Base-by-base conservation (phyloP, 352 stramenopile genomes). In the Phytopythium chamaehyphon region DNA sequence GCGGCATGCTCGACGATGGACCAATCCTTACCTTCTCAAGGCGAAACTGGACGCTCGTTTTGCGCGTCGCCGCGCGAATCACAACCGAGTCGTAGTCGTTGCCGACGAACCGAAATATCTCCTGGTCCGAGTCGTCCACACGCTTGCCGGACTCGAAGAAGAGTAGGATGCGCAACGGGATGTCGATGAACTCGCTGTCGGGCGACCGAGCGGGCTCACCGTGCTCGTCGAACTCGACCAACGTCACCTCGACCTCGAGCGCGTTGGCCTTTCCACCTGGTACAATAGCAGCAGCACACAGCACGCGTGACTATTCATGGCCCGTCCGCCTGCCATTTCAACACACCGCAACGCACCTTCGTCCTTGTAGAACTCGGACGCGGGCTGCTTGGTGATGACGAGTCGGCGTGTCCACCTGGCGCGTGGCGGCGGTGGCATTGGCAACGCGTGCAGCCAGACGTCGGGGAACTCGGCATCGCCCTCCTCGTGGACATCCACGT, bases 311-410 rank as follows among this genome's bases (percentile, higher is more conserved):
- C 18, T 12, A 19, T 53, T 36, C 26, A 15, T 33, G 18, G 28
- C 18, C 3, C 28, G 19, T 19, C 24, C 45, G 10, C 28, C 8
- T 51, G 5, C 9, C 21, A 19, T 26, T n/a, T 43, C 10, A 22
- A 11, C n/a, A 22, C 14, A 33, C 28, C 6, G 14, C 4, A 46
- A 51, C 50, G 19, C 22, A 74, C 66, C 83, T 90, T 94, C 84
- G 48, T 94, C 84, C 55, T 94, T 94, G 68, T 92, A 94, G 53
- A 94, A 94, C 57, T 92, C 82, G 16, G 84, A 90, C 12, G 72
- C 59, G 9, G 84, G 84, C 58, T 94, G 84, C 62, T 88, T 94
- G 11, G 80, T 90, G 40, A 94, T 82, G n/a, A 92, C 82, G 39
- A 94, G 62, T 40, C 84, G 67, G 35, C 82, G 72, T 14, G 77